Conservation (phyloP, 2,329 filamentous ascomycete species). For the Calonectria hongkongensis region DNA sequence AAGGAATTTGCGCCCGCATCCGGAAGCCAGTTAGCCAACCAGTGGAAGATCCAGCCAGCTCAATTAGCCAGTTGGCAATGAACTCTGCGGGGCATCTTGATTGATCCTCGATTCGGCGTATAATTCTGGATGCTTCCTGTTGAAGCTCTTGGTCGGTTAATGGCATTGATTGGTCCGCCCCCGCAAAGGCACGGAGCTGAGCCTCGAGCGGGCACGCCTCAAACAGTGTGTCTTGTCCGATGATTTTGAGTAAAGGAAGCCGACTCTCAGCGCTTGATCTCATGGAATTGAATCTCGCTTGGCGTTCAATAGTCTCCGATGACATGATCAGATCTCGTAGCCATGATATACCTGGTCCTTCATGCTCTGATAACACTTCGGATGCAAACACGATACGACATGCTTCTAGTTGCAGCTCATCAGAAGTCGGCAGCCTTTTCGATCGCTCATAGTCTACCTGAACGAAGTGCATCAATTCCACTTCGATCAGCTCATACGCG, state of each 20-base stretch:
- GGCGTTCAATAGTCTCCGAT: conserved; percentile 17
- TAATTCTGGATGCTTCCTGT: conserved; percentile 34
- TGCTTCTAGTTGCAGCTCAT: conserved; percentile 42
- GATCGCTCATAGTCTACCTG: conserved; percentile 32
- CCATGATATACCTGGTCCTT: conserved; percentile 34
- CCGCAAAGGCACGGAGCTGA: conserved; percentile 24
- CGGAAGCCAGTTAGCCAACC: conserved; percentile 26
- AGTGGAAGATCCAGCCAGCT: conserved; percentile 27
- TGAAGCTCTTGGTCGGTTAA: conserved; percentile 35
- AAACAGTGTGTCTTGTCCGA: conserved; percentile 32
- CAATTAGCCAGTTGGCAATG: conserved; percentile 27
- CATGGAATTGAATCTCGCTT: conserved; percentile 30
- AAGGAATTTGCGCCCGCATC: neutral
- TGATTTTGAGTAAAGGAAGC: conserved; percentile 9
- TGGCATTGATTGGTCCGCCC: neutral
- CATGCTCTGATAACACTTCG: conserved; percentile 32
- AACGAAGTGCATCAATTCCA: conserved; percentile 41
- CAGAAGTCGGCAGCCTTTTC: conserved; percentile 17
- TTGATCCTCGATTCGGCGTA: conserved; percentile 25
- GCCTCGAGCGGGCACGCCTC: conserved; percentile 30
- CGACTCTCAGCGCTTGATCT: conserved; percentile 31
- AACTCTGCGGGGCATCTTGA: conserved; percentile 27
- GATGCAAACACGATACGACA: conserved; percentile 40
- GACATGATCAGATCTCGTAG: conserved; percentile 44
- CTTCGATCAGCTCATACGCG: conserved; percentile 40